phyloP scores from a whole-genome alignment of 164 flowering plant genomes.

The Annona squamosa region DNA sequence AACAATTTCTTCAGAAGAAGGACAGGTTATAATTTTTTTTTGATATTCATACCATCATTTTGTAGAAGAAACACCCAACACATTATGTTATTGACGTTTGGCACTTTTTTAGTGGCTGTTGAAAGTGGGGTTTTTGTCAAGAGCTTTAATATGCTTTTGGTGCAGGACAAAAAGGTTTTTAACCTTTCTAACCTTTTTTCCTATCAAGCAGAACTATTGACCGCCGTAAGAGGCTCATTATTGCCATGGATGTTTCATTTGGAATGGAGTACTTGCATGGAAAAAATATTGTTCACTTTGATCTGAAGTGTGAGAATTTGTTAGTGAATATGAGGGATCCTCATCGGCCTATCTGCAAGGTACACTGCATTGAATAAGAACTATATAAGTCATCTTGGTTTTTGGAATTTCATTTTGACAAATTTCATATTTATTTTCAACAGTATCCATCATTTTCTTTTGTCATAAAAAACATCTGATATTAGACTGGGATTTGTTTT shows the following conservation, averaged over 20 bases:
- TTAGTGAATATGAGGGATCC: constrained; percentile 96
- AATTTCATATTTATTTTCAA: too few species aligned
- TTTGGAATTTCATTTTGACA: too few species aligned
- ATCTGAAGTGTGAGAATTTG: constrained; percentile 89
- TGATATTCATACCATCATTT: neutral
- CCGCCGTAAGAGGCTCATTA: constrained; percentile 92
- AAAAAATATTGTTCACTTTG: constrained; percentile 92
- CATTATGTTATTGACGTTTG: neutral
- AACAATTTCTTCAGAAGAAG: constrained; percentile 89
- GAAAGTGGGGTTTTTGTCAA: neutral
- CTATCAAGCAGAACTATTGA: constrained; percentile 73
- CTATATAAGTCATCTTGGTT: neutral
- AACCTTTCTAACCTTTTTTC: neutral
- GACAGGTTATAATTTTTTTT: constrained; percentile 54
- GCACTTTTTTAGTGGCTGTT: neutral
- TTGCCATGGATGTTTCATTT: constrained; percentile 94
- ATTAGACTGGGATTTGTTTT: too few species aligned
- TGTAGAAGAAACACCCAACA: neutral
- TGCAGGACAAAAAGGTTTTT: neutral
- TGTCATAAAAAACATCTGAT: too few species aligned
- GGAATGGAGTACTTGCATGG: constrained; percentile 98
- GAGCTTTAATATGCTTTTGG: neutral
- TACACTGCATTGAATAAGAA: constrained; percentile 16
- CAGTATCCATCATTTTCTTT: too few species aligned
- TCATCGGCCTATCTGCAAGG: constrained; percentile 95